Base-by-base conservation (phyloP, 2,329 filamentous ascomycete genomes). In the Aspergillus ruber region DNA sequence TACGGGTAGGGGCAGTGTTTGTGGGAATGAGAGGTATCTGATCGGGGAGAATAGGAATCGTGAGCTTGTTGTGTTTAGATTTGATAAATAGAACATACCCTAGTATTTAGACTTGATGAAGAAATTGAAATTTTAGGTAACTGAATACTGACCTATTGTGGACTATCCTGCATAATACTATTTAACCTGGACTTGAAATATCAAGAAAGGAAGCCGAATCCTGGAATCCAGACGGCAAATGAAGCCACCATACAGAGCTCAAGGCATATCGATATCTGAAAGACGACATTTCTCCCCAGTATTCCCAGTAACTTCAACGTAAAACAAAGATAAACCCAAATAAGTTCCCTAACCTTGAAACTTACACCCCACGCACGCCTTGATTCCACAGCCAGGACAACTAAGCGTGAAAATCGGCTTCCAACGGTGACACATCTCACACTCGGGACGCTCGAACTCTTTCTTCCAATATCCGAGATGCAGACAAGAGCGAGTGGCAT, bases 21-120 rank as follows among this genome's bases (percentile, higher is more conserved):
- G 66, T 32, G 82, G 81, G 1, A 78, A 82, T 50, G 81, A 84
- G 61, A 65, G 78, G 46, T 84, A 80, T 74, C 45, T 84, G n/a
- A 62, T 84, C 9, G 81, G 82, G 0, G 78, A 84, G 64, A 81
- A 80, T 57, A 52, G 54, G 1, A 58, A 68, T 7, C 71, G 76
- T 27, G 70, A 74, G 50, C 60, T 84, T 41, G 77, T 79, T 0
- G 64, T 84, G 47, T 65, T 78, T 49, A 62, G 73, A 46, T 84
- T 84, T 51, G 65, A 68, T 54, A 58, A 56, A 50, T 66, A 49
- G 25, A 29, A 3, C 4, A 12, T 29, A 29, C 25, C 25, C 25
- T 29, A 29, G 21, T 21, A 6, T 21, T 21, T 6, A 21, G 21
- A 10, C 25, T 10, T 5, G 25, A 6, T 21, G 21, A 21, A 5